phyloP scores from a whole-genome alignment of 352 stramenopile species.

The Pythium volutum region DNA sequence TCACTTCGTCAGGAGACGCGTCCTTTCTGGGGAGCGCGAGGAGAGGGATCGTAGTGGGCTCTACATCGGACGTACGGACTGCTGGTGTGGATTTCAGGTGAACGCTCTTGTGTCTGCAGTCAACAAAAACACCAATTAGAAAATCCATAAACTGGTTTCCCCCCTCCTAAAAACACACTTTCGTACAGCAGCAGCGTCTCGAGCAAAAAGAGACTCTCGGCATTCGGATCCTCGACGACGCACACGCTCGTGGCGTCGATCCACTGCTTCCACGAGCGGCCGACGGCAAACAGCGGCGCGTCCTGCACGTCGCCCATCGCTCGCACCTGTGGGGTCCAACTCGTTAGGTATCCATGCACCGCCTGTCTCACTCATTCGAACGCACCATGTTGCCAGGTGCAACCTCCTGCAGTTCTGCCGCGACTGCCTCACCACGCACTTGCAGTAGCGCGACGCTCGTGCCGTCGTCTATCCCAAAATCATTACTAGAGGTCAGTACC shows the following conservation, averaged over 20 bases:
- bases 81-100: not conserved
- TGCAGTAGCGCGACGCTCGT: constrained; percentile 22
- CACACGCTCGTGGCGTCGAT: constrained; percentile 30
- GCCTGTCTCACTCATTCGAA: too few relatives aligned
- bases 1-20: not conserved
- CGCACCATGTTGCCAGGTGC: constrained; percentile 14
- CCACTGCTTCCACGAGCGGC: constrained; percentile 23
- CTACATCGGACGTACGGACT: not conserved
- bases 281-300: constrained; percentile 15
- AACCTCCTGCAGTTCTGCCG: constrained; percentile 3
- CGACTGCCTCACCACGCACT: constrained; percentile 15
- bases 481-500: too few relatives aligned
- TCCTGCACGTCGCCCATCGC: constrained; percentile 13
- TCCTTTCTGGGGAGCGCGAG: not conserved
- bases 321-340: constrained; percentile 16
- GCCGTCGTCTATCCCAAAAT: constrained; percentile 18
- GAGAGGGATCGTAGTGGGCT: not conserved
- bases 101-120: constrained; percentile 8
- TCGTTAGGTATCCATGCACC: too few relatives aligned
- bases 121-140: too few relatives aligned
- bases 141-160: too few relatives aligned
- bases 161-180: not conserved
- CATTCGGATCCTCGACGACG: constrained; percentile 49
- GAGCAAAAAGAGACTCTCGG: constrained; percentile 59
- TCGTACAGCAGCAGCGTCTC: constrained; percentile 53